Base-by-base conservation (phyloP, 306 rosid genomes). In the Herpetospermum pedunculosum region DNA sequence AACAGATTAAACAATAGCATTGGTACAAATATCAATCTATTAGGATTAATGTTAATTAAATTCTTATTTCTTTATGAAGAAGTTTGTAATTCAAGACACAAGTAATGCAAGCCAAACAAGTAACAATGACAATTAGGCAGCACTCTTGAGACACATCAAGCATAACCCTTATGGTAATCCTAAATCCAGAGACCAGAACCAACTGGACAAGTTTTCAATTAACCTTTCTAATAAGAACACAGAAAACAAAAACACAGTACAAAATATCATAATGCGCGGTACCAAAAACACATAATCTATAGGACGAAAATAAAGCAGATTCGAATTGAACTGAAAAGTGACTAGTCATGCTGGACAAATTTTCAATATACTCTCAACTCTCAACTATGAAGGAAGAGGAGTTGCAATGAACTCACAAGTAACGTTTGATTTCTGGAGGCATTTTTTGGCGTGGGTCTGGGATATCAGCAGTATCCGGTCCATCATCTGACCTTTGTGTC, bases 401-500 rank as follows among this genome's bases (percentile, higher is more conserved):
- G 13, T 16, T 26, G 73, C 11, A 37, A 30, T 9, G 41, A 70
- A 70, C 96, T 87, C 81, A 95, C 99, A 70, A 95, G 75, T 89
- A 91, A 77, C 96, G 97, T 81, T 81, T 91, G 77, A 95, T 95
- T 83, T 88, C 98, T 4, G 96, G 83, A 79, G 98, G 98, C 98
- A 92, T 92, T 85, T 80, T 89, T 80, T 95, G 99, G 80, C 38
- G 85, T 3, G 97, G 97, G 76, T 95, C 97, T 0, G 87, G 72
- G 77, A 85, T 87, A 65, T 95, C 97, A 58, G 77, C 55, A 70
- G 85, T 88, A 64, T 89, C 97, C 0, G 83, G 83, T 49, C 87
- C 97, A 72, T 95, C 96, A 14, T 91, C 99, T 38, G 96, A 85
- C 80, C 99, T 88, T 74, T 95, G 96, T 4, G 96, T 91, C 97